Conservation (phyloP, 805 yeast genomes). For the Danielia reshetovae region DNA sequence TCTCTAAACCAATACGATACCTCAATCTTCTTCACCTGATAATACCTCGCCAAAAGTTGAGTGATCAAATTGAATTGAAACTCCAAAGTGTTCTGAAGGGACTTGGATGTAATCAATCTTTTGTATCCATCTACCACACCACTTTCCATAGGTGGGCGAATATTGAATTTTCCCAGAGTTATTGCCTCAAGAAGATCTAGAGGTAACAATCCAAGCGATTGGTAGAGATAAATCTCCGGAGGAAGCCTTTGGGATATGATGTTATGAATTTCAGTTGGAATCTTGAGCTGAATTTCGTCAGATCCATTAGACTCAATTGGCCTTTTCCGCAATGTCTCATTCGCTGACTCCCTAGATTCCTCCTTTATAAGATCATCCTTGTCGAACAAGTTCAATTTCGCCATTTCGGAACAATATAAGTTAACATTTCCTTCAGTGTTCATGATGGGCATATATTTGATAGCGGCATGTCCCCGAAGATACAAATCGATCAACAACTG, state of each 20-base stretch:
- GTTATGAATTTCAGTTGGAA: conserved; percentile 80
- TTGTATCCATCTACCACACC: conserved; percentile 56
- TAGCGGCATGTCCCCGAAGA: conserved; percentile 64
- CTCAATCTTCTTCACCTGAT: conserved; percentile 66
- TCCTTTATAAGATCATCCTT: conserved; percentile 17
- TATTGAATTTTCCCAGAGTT: conserved; percentile 56
- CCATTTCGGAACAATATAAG: conserved; percentile 44
- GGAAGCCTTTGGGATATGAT: conserved; percentile 82
- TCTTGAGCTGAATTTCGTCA: conserved; percentile 17
- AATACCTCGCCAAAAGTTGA: conserved; percentile 74
- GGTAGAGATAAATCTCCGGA: conserved; percentile 78
- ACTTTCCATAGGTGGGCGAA: conserved; percentile 66
- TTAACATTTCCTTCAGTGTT: conserved; percentile 66
- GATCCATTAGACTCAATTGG: neutral
- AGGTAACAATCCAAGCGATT: conserved; percentile 69
- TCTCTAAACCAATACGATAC: conserved; percentile 54
- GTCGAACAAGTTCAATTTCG: conserved; percentile 25
- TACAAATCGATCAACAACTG: conserved; percentile 46
- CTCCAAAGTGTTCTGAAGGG: conserved; percentile 50
- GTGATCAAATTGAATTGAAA: conserved; percentile 65
- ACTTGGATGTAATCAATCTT: conserved; percentile 43
- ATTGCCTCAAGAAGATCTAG: conserved; percentile 64
- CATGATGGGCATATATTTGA: conserved; percentile 72
- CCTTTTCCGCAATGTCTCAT: conserved; percentile 9
- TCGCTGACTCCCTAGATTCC: conserved; percentile 2